phyloP scores from a whole-genome alignment of 768 basidiomycete species.

The Hirschioporus abietinus region DNA sequence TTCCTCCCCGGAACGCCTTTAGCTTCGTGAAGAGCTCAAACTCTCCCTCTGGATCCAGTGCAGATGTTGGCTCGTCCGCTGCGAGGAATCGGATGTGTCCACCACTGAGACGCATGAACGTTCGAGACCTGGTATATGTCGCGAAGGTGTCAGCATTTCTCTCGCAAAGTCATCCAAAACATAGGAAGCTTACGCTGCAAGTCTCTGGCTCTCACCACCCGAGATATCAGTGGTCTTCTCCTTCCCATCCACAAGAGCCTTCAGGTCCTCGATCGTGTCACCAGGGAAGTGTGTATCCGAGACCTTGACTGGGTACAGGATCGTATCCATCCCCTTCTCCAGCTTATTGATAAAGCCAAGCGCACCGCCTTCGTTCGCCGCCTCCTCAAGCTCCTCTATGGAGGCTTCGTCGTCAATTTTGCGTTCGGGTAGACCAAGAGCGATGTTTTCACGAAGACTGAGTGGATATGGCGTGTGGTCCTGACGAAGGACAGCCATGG shows the following conservation, averaged over 20 bases:
- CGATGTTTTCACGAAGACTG: constrained; percentile 39
- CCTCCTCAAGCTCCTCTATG: constrained; percentile 10
- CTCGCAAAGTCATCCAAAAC: not conserved
- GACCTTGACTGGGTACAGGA: constrained; percentile 4
- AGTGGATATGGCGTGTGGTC: constrained; percentile 45
- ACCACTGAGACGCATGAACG: constrained; percentile 39
- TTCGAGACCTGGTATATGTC: constrained; percentile 33
- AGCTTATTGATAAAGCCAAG: constrained; percentile 14
- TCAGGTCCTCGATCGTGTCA: constrained; percentile 12
- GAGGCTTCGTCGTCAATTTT: not conserved
- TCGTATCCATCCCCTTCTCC: constrained; percentile 9
- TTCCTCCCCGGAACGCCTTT: constrained; percentile 33
- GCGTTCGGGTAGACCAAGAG: constrained; percentile 22
- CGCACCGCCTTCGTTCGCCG: constrained; percentile 12
- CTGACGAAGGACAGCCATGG: constrained; percentile 46
- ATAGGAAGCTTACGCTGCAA: constrained; percentile 38
- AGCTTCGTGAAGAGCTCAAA: constrained; percentile 39
- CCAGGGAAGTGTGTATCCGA: constrained; percentile 10
- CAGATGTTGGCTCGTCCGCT: constrained; percentile 55
- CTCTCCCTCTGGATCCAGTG: constrained; percentile 52
- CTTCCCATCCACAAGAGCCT: constrained; percentile 28
- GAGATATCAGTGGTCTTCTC: constrained; percentile 25
- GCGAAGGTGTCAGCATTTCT: not conserved
- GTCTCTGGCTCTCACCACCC: constrained; percentile 44
- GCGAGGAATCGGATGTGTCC: constrained; percentile 40